Conservation (phyloP, 768 basidiomycete species). For the Russula griseocarnosa region DNA sequence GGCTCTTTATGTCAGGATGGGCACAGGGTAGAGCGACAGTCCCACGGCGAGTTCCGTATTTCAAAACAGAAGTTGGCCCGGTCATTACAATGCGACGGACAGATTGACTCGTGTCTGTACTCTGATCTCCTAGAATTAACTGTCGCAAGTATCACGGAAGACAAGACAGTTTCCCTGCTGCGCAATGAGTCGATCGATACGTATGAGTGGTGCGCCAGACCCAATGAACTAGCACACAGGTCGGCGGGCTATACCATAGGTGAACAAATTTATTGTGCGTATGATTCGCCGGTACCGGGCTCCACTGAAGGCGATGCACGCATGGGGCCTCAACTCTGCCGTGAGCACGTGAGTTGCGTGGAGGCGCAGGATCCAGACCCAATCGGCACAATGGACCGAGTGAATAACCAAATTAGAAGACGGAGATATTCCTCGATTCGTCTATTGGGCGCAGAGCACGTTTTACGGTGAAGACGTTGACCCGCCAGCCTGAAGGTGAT, state of each 20-base stretch:
- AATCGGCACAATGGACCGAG: neutral
- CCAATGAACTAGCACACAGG: neutral
- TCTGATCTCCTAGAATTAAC: constrained; percentile 16
- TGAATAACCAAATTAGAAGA: neutral
- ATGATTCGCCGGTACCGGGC: neutral
- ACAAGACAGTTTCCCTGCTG: constrained; percentile 6
- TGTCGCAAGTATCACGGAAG: constrained; percentile 13
- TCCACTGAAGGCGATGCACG: neutral
- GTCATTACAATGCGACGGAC: neutral
- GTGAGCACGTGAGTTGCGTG: neutral
- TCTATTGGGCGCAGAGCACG: constrained; percentile 17
- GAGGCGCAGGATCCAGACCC: neutral
- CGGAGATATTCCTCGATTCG: neutral
- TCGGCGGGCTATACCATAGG: neutral
- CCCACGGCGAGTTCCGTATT: neutral
- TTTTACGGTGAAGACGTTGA: constrained; percentile 5
- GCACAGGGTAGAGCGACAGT: neutral
- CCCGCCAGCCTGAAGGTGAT: neutral
- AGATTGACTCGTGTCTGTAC: constrained; percentile 19
- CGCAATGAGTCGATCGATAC: constrained; percentile 10
- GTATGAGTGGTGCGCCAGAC: neutral
- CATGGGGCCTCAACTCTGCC: neutral
- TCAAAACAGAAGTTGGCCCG: constrained; percentile 2
- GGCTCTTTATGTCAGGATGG: neutral
- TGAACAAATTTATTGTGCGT: constrained; percentile 1